Evolutionary conservation across 805 yeast genomes (phyloP).

Genomic region (Candida methanosorbosa): DNA sequence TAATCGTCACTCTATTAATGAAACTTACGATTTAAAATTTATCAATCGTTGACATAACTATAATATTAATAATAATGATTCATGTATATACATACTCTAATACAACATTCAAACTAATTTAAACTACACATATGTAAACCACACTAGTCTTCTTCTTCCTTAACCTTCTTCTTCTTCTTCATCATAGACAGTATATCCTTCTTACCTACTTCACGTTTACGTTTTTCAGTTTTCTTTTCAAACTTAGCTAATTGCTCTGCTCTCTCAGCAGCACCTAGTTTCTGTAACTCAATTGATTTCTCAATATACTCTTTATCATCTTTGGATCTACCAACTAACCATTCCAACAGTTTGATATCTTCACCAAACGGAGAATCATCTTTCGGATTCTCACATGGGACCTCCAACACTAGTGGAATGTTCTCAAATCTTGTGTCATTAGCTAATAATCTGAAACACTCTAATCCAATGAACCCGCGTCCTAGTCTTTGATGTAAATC

Average conservation of each 20-base stretch:
- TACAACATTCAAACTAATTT: no score
- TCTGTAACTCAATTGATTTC: constrained; percentile 41
- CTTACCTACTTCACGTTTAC: constrained; percentile 11
- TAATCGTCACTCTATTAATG: no score
- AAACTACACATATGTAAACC: no score
- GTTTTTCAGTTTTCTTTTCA: constrained; percentile 40
- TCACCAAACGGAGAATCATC: constrained; percentile 65
- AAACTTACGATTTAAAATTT: no score
- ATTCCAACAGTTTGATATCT: constrained; percentile 75
- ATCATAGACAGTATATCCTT: constrained; percentile 16
- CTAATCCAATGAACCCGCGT: constrained; percentile 81
- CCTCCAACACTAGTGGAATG: constrained; percentile 80
- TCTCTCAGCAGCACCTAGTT: constrained; percentile 61
- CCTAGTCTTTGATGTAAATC: constrained; percentile 91
- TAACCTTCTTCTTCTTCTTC: constrained; percentile 11
- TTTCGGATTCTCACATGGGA: constrained; percentile 56
- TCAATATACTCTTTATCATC: constrained; percentile 49
- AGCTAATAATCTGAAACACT: constrained; percentile 71
- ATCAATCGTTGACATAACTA: no score
- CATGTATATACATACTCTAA: no score
- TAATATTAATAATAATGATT: no score
- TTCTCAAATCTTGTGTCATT: constrained; percentile 52
- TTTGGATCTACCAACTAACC: constrained; percentile 52
- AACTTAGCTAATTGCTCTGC: constrained; percentile 58
- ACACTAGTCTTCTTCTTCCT: no score